These are phyloP conservation scores for Curvularia eragrostidis DNA, from an alignment of 2,329 filamentous ascomycete genomes.

Conservation along the genomic window DNA sequence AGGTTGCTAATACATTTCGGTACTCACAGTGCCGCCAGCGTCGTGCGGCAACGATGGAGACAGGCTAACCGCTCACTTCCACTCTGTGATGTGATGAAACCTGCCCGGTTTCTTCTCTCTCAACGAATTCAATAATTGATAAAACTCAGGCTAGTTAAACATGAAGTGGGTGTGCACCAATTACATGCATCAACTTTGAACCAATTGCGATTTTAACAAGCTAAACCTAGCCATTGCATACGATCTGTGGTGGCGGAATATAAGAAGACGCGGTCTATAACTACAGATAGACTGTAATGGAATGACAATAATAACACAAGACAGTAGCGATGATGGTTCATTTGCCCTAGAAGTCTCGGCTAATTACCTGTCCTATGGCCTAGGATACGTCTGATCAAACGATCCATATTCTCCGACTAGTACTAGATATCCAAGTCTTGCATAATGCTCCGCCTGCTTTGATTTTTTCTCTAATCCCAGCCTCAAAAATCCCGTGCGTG, in stretches of 20 bases:
- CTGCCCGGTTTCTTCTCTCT: not conserved
- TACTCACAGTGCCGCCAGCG: not conserved
- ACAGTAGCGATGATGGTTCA: too few relatives aligned
- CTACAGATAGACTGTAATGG: too few relatives aligned
- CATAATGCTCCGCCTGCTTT: constrained; percentile 38
- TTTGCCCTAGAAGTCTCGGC: too few relatives aligned
- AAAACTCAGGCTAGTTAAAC: not conserved
- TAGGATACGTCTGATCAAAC: not conserved
- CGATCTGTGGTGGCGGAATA: not conserved
- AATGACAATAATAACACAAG: too few relatives aligned
- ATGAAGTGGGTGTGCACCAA: not conserved
- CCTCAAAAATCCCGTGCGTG: constrained; percentile 31
- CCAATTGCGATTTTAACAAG: not conserved
- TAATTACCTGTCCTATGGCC: too few relatives aligned
- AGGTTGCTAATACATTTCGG: not conserved
- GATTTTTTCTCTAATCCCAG: constrained; percentile 24
- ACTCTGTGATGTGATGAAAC: not conserved
- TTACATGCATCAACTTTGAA: not conserved
- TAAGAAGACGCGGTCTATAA: too few relatives aligned
- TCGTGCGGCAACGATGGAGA: not conserved
- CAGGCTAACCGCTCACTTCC: not conserved
- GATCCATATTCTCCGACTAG: constrained; percentile 43
- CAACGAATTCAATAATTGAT: not conserved
- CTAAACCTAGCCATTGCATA: not conserved
- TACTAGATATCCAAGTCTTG: constrained; percentile 42